phyloP scores from a whole-genome alignment of 140 eudicot genomes.

The Cichorium intybus region DNA sequence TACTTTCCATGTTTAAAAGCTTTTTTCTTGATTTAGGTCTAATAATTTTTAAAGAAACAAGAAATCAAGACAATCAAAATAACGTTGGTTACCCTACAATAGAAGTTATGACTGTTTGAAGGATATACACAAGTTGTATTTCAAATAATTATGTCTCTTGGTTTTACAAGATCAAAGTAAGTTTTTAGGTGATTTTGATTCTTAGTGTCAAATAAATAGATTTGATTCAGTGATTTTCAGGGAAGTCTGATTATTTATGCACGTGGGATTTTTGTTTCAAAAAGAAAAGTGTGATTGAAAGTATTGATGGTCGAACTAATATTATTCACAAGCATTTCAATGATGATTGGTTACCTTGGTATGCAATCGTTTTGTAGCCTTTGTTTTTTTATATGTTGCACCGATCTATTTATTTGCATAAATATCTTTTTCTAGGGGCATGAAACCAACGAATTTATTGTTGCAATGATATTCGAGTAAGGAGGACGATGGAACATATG shows the following conservation, averaged over 20 bases:
- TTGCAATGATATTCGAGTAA: constrained; percentile 60
- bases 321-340: constrained; percentile 48
- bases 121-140: constrained; percentile 64
- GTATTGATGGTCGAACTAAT: constrained; percentile 62
- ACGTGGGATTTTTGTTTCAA: constrained; percentile 64
- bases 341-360: constrained; percentile 61
- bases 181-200: constrained; percentile 31
- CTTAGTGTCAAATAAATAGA: too few species aligned
- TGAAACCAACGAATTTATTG: constrained; percentile 55
- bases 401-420: not conserved
- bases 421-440: constrained; percentile 38
- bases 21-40: constrained; percentile 4
- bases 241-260: too few species aligned
- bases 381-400: not conserved
- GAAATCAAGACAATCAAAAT: not conserved
- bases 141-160: constrained; percentile 56
- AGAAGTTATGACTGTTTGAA: constrained; percentile 58
- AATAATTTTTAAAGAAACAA: constrained; percentile 15
- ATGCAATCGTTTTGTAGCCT: not conserved
- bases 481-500: constrained; percentile 65
- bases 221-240: too few species aligned
- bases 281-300: constrained; percentile 50
- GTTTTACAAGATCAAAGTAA: constrained; percentile 66
- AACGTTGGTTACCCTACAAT: constrained; percentile 44
- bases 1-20: not conserved